Evolutionary conservation across 176 grass and related monocot genomes (phyloP), one percentile per base, ranked within the genome.

Genomic region (Guadua angustifolia): DNA sequence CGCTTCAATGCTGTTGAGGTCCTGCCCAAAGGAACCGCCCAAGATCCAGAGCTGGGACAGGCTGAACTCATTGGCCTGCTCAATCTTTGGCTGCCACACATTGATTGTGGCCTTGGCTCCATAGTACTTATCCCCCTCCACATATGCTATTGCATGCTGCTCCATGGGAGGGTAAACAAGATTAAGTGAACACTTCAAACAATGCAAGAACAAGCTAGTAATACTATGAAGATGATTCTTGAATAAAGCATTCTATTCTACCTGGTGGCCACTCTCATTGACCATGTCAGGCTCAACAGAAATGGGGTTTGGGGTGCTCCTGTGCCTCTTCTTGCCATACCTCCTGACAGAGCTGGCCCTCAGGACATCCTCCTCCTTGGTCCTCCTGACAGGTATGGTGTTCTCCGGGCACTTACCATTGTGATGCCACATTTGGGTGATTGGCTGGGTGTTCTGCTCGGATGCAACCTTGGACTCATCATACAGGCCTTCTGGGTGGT

Each of bases 1-100:
- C 7, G 94, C 94, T 87, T 91, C 94, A 85, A 97, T 97, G 87
- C 91, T 97, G 75, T 97, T 97, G 63, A 94, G 94, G 69, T 97
- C 94, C 83, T 97, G 75, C 18, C 88, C 94, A 64, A 97, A 97
- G 32, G 94, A 93, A 57, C 94, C 94, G 19, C 88, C 89, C 45
- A 97, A 68, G 87, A 97, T 93, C 94, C 94, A 97, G 55, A 97
- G 87, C 75, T 97, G 91, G 67, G 94, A 97, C 59, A 97, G 78
- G 87, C 94, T 97, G 75, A 97, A 97, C 82, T 97, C 94, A 46
- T 88, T 93, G 12, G 75, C 49, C 68, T 94, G 91, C 87, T 97
- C 86, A 58, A 97, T 97, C 55, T 85, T 93, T n/a, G 94, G 94
- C 49, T 92, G 72, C 94, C 94, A 97, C 45, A 97, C 94, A 71